Conservation (phyloP, 306 rosid genomes). For the Lathyrus tuberosus region DNA sequence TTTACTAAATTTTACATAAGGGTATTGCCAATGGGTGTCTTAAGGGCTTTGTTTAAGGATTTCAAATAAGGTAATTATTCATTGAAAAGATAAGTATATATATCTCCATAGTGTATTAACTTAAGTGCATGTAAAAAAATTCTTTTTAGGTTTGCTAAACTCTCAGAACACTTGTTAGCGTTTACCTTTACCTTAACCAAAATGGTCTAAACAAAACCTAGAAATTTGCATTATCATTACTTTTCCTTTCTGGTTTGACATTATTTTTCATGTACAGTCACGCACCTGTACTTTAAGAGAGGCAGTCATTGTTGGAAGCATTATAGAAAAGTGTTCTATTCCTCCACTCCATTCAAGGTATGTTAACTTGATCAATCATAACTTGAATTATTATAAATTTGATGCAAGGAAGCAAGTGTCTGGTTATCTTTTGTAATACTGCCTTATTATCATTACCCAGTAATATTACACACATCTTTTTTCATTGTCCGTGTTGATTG, state of each 20-base stretch:
- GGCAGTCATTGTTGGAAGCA: constrained; percentile 92
- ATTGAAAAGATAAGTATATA: background rate
- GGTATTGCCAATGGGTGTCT: background rate
- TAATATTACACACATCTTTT: no score
- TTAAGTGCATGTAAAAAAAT: no score
- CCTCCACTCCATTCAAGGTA: constrained; percentile 97
- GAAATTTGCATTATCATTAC: background rate
- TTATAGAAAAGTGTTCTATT: constrained; percentile 79
- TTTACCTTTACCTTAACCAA: background rate
- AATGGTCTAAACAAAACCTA: background rate
- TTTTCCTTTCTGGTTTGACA: constrained; percentile 25
- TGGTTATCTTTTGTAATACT: constrained; percentile 20
- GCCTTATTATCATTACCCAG: constrained; percentile 3
- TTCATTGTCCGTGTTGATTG: constrained; percentile 16
- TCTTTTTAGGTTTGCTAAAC: no score
- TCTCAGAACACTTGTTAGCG: background rate
- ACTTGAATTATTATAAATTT: constrained; percentile 16
- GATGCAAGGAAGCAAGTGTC: background rate
- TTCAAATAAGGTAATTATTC: background rate
- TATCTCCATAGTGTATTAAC: no score
- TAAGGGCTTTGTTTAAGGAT: background rate
- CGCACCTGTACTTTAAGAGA: constrained; percentile 83
- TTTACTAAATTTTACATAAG: background rate
- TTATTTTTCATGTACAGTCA: constrained; percentile 59
- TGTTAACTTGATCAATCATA: constrained; percentile 26